Percentiles rank a stretch among this genome's conserved stretches.
Evolutionary conservation across 148 eudicot genomes (phyloP).

Genomic region (Cornus suecica): DNA sequence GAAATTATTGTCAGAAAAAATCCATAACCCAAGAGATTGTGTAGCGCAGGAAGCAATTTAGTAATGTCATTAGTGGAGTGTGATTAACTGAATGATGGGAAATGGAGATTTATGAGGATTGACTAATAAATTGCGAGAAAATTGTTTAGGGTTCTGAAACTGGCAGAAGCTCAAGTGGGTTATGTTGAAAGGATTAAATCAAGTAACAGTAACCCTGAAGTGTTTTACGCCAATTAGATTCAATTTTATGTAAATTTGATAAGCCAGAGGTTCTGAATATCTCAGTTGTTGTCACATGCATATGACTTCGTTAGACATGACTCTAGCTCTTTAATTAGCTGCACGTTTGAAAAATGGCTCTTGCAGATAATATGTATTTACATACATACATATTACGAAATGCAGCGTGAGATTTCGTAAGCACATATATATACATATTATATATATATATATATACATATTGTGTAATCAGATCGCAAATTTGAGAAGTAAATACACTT

Average conservation of each 20-base stretch:
- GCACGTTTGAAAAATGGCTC: neutral
- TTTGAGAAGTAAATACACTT: too few relatives aligned
- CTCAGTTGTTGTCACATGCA: too few relatives aligned
- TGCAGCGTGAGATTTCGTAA: neutral
- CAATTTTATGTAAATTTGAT: neutral
- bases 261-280: neutral
- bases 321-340: neutral
- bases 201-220: too few relatives aligned
- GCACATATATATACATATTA: neutral
- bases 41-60: too few relatives aligned
- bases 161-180: too few relatives aligned
- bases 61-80: neutral
- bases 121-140: too few relatives aligned
- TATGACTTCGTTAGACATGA: neutral
- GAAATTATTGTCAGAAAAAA: too few relatives aligned
- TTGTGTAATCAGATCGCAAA: slow-evolving; percentile 10
- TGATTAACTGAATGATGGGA: neutral
- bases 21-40: too few relatives aligned
- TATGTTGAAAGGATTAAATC: too few relatives aligned
- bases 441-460: too few relatives aligned
- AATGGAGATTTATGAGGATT: neutral
- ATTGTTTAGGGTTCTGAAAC: too few relatives aligned
- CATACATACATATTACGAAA: neutral
- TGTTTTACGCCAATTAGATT: too few relatives aligned
- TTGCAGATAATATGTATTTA: neutral